phyloP scores from a whole-genome alignment of 768 basidiomycete species.

The Naganishia friedmannii region DNA sequence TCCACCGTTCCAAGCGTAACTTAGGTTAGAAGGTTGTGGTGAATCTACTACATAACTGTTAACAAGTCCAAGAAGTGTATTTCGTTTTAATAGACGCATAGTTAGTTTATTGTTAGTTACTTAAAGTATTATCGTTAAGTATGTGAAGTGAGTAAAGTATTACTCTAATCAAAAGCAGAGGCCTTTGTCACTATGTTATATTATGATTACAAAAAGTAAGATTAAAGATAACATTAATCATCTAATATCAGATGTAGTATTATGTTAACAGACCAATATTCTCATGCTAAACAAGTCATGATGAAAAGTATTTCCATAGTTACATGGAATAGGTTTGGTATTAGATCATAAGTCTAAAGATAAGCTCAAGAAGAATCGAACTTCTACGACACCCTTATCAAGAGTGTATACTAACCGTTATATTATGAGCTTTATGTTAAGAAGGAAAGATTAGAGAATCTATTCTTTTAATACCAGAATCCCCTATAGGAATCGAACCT shows the following conservation, averaged over 20 bases:
- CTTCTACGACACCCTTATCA: constrained; percentile 22
- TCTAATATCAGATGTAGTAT: too few relatives aligned
- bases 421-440: constrained; percentile 19
- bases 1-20: constrained; percentile 35
- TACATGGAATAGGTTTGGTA: too few relatives aligned
- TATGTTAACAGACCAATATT: too few relatives aligned
- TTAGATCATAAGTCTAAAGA: not conserved
- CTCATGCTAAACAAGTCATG: too few relatives aligned
- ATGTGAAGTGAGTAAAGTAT: not conserved
- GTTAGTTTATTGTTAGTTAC: not conserved
- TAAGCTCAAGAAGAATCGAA: constrained; percentile 22
- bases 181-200: too few relatives aligned
- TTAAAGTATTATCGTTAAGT: not conserved
- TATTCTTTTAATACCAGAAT: too few relatives aligned
- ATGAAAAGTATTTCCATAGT: too few relatives aligned
- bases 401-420: constrained; percentile 22
- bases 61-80: constrained; percentile 30
- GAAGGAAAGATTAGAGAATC: too few relatives aligned
- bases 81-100: constrained; percentile 35
- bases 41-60: constrained; percentile 34
- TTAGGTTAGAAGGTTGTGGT: constrained; percentile 34
- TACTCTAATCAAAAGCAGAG: too few relatives aligned
- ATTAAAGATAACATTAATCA: too few relatives aligned
- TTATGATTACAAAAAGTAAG: too few relatives aligned
- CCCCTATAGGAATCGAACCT: constrained; percentile 11